Evolutionary conservation across 1,139 yeast species (phyloP), one percentile per base, ranked within the genome.

Genomic region (Hyphopichia wangnamkhiaoensis): DNA sequence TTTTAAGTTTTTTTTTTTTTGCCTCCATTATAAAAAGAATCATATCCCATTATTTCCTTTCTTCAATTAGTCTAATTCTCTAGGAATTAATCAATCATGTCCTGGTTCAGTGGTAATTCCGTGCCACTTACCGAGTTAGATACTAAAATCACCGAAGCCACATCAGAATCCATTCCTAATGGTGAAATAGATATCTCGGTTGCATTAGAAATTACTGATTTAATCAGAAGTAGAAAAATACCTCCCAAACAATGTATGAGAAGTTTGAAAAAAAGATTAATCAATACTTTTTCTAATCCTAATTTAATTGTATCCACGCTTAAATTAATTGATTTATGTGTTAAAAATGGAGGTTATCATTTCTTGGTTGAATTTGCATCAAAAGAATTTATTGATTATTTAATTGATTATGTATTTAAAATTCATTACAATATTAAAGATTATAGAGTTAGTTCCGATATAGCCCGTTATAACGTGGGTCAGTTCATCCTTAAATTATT

Each of bases 321-420:
- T 54, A 85, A 84, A 55, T 68, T 94, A 47, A 71, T 83, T 18
- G 98, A 93, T 53, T 76, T 89, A 34, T 88, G 96, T 63, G 85
- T 93, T 41, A 93, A 94, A 66, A 93, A 94, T 59, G 91, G 96
- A 36, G 99, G 99, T 6, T 72, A 73, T 38, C 96, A 89, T 53
- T 91, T 93, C 52, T 69, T 93, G 25, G 72, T 71, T 26, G 97
- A 90, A 54, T 71, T 91, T 30, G 80, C 95, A 23, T 77, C 93
- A 14, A 79, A 91, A 48, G 98, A 93, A 60, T 93, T 91, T 52
- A 77, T 91, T 66, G 97, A 89, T 59, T 79, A 84, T 33, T 58
- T 84, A 42, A 80, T 80, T 33, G 74, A 58, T 53, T 72, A 52
- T 51, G 62, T 62, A 18, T 65, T 71, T 46, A 63, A 59, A 44